Evolutionary conservation across 495 filamentous ascomycete species (phyloP), one percentile per base, ranked within the genome.

Genomic region (Cairneyella variabilis): DNA sequence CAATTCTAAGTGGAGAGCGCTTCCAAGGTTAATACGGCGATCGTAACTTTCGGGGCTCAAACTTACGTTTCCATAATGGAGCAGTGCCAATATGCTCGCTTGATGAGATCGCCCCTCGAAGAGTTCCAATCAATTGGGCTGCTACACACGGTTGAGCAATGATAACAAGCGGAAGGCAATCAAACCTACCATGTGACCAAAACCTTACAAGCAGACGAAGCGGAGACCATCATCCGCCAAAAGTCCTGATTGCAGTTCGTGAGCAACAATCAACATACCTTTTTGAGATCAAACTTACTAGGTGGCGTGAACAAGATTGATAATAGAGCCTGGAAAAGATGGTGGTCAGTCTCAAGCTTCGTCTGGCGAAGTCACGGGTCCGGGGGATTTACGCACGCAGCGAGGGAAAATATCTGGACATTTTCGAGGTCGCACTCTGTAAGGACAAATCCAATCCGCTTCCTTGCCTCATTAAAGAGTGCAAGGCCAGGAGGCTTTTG

Each of bases 391-490:
- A 68, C 73, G 56, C 61, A 80, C 78, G 75, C 72, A 34, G 75
- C 68, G 18, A 84, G 64, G 14, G 79, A 64, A 50, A 72, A 75
- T 18, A 79, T 73, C 56, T 83, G 80, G 16, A 83, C 69, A 56
- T 78, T 80, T 56, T 80, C 79, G 11, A 84, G 66, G 52, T 71
- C 76, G 58, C 71, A 79, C 36, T 79, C 71, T 1, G 74, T 76
- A 27, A 76, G 51, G 27, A 76, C 67, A 61, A 81, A 84, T 6
- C 80, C 80, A 59, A 83, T 74, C 22, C 79, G 68, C 51, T 70
- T 74, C 32, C 80, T 70, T 1, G 78, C 80, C 63, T 83, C 80
- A 55, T 82, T 83, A 61, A 83, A 84, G 20, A 82, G 64, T 2
- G 68, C 67, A 5, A 84, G 59, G 3, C 80, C 80, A 0, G 80